A percentile compares a stretch with the other conserved stretches of the same genome.
Evolutionary conservation across 805 yeast species (phyloP).

Genomic region (Yamadazyma laniorum): DNA sequence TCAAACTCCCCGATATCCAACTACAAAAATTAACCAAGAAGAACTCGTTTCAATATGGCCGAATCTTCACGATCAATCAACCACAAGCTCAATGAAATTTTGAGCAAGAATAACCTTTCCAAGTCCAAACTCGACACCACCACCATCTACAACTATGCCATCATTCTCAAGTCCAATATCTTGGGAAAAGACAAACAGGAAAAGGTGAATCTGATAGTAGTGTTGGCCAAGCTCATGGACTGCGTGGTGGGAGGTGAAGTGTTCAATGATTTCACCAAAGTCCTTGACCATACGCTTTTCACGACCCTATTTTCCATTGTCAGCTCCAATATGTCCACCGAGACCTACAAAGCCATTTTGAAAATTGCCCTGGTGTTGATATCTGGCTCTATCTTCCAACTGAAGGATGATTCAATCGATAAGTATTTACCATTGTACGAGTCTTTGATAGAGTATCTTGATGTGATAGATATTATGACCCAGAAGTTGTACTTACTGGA

Average conservation of each 20-base stretch:
- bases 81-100: slow-evolving; percentile 42
- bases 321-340: slow-evolving; percentile 40
- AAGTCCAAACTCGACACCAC: slow-evolving; percentile 31
- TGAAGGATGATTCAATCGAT: slow-evolving; percentile 33
- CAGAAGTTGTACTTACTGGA: slow-evolving; percentile 44
- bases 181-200: slow-evolving; percentile 49
- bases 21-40: no score
- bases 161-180: slow-evolving; percentile 40
- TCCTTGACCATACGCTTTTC: slow-evolving; percentile 43
- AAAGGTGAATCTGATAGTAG: slow-evolving; percentile 51
- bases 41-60: no score
- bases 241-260: slow-evolving; percentile 34
- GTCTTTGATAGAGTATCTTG: slow-evolving; percentile 36
- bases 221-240: slow-evolving; percentile 52
- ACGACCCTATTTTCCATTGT: slow-evolving; percentile 41
- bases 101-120: slow-evolving; percentile 31
- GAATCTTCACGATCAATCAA: slow-evolving; percentile 43
- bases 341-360: slow-evolving; percentile 46
- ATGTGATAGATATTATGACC: slow-evolving; percentile 42
- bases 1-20: no score
- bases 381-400: slow-evolving; percentile 43
- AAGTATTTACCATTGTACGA: slow-evolving; percentile 37
- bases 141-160: slow-evolving; percentile 34
- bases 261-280: slow-evolving; percentile 28
- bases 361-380: slow-evolving; percentile 42